These are phyloP conservation scores for Raddia distichophylla DNA, from an alignment of 176 grass and related monocot species.

Conservation along the genomic window DNA sequence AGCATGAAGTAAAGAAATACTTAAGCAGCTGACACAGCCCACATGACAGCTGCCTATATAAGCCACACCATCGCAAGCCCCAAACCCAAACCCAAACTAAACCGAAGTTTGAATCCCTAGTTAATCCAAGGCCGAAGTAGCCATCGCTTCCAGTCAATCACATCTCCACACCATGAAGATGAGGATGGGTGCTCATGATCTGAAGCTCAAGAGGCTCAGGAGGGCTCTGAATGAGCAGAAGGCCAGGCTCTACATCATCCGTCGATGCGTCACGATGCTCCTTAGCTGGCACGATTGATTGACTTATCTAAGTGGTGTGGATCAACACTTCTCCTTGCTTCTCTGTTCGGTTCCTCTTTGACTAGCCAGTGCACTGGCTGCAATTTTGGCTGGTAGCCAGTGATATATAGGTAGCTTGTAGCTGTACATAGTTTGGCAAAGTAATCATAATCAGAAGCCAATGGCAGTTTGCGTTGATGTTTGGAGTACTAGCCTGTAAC, in stretches of 20 bases:
- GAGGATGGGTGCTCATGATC: constrained; percentile 35
- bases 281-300: constrained; percentile 58
- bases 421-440: constrained; percentile 27
- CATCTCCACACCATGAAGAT: constrained; percentile 36
- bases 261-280: constrained; percentile 59
- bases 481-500: background rate
- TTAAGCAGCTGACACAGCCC: constrained; percentile 29
- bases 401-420: constrained; percentile 25
- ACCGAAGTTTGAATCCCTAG: background rate
- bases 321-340: background rate
- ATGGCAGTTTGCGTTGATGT: constrained; percentile 13
- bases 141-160: background rate
- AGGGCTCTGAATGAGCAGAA: constrained; percentile 64
- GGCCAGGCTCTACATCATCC: constrained; percentile 70
- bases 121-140: background rate
- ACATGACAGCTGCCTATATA: constrained; percentile 50
- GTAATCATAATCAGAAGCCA: constrained; percentile 24
- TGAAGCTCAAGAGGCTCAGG: constrained; percentile 58
- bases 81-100: background rate
- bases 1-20: constrained; percentile 19
- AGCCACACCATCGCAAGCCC: constrained; percentile 3
- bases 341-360: background rate
- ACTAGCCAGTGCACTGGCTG: background rate
- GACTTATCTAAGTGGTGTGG: background rate
- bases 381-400: constrained; percentile 27